Base-by-base conservation (phyloP, 306 rosid genomes). In the Macrotyloma uniflorum region DNA sequence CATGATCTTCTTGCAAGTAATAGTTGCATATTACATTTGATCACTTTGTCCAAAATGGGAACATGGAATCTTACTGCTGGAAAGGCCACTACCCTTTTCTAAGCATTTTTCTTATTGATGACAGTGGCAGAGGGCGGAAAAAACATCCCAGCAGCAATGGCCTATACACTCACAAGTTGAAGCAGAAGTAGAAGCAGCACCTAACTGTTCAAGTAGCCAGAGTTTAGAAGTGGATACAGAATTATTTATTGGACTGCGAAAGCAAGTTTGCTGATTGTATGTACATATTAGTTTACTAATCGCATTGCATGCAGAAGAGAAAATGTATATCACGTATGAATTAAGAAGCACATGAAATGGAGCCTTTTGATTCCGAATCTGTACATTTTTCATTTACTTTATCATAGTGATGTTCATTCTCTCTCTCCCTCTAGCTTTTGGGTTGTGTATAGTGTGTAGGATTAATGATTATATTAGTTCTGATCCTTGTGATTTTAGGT, bases 181-280 rank as follows among this genome's bases (percentile, higher is more conserved):
- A 46, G 78, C 57, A 45, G 51, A 47, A 69, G 19, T 38, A 15
- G 84, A 79, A 49, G 67, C 62, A 28, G 45, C 42, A 70, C 46
- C 23, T 6, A 5, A 28, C 76, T 67, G 82, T 68, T 72, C 59
- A 54, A 79, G 65, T 26, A 42, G 72, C 67, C 49, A 23, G 57
- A 66, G 50, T 76, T 75, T 80, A 4, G 83, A 75, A 9, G 86
- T 77, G 43, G 91, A 85, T 71, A 89, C 90, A 0, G 85, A 79
- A 15, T 63, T 91, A 68, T 81, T 63, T 80, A 88, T 90, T 18
- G 92, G 92, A 75, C 80, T 76, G 55, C 92, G 90, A 15, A 24
- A 73, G 23, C 67, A 63, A 18, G 84, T 69, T 73, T 82, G 81
- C 77, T 69, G 23, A 38, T 73, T 8, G 30, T 35, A 35, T 9